These are phyloP conservation scores for Hypoxylon sp. DNA, from an alignment of 2,329 filamentous ascomycete genomes.

Conservation along the genomic window DNA sequence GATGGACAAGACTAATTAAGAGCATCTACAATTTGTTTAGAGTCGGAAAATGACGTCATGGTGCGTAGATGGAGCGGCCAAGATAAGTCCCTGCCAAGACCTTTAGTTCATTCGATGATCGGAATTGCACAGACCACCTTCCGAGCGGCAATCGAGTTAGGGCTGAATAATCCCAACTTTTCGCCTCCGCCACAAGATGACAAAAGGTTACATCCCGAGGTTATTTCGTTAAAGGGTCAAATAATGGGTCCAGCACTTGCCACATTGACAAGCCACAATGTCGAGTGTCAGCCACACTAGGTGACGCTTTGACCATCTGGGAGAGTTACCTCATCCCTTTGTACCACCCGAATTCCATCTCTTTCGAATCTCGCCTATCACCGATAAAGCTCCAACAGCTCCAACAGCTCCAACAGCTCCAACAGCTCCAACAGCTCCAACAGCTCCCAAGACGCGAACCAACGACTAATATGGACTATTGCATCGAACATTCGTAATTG, in stretches of 20 bases:
- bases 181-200: slow-evolving; percentile 12
- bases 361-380: slow-evolving; percentile 2
- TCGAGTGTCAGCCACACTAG: not conserved
- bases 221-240: slow-evolving; percentile 1
- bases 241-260: too few relatives aligned
- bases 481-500: slow-evolving; percentile 13
- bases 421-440: too few relatives aligned
- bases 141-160: slow-evolving; percentile 31
- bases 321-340: not conserved
- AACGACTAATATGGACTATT: not conserved
- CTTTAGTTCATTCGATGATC: slow-evolving; percentile 36
- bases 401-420: too few relatives aligned
- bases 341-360: not conserved
- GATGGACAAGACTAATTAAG: slow-evolving; percentile 18
- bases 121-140: slow-evolving; percentile 26
- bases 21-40: slow-evolving; percentile 14
- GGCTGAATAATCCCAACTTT: slow-evolving; percentile 39
- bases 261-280: not conserved
- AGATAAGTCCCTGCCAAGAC: slow-evolving; percentile 46
- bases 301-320: not conserved
- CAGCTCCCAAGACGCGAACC: too few relatives aligned
- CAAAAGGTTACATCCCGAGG: not conserved
- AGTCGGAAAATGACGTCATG: slow-evolving; percentile 37
- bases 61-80: slow-evolving; percentile 29
- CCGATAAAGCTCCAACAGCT: not conserved